Evolutionary conservation across 441 rosid species (phyloP), one percentile per base, ranked within the genome.

Genomic region (Mallotus japonicus): DNA sequence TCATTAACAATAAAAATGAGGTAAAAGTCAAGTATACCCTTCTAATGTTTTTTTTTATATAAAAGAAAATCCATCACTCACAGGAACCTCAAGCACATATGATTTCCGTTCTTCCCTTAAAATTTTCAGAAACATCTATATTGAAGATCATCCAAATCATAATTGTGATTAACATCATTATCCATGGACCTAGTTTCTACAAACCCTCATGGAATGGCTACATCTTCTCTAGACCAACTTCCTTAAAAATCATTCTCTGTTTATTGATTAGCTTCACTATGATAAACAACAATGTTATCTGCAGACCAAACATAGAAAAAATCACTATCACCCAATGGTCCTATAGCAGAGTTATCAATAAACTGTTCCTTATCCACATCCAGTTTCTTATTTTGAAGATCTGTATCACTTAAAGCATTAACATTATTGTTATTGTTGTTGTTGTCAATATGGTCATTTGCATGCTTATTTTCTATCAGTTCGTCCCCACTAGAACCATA

Each of bases 81-180:
- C 37, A 51, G 79, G 76, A 46, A 72, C 53, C 65, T 83, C 86
- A 66, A 86, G 82, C 62, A 80, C 58, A 47, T 62, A 79, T 7
- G 75, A 78, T 53, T 67, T 44, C 37, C 81, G 72, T 15, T 64
- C 74, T 61, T 32, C 72, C 62, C 62, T 76, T 44, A 56, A 55
- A 7, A 49, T 72, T n/a, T 72, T 69, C 53, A 86, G 74, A 82
- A 81, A 87, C 73, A 73, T 71, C 66, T 53, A 75, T 83, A 87
- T 0, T 82, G 77, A 68, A 56, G 74, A 62, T 77, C 87, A 32
- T 20, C 69, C 62, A 62, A 54, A 72, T 24, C 16, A 49, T 72
- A 40, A 58, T 20, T 54, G 10, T 79, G 51, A 55, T 20, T 34
- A 34, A 14, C 62, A 74, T 58, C 54, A 15, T 50, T n/a, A 50